Evolutionary conservation across 2,329 filamentous ascomycete genomes (phyloP), one percentile per base, ranked within the genome.

Genomic region (Apiospora malaysiana): DNA sequence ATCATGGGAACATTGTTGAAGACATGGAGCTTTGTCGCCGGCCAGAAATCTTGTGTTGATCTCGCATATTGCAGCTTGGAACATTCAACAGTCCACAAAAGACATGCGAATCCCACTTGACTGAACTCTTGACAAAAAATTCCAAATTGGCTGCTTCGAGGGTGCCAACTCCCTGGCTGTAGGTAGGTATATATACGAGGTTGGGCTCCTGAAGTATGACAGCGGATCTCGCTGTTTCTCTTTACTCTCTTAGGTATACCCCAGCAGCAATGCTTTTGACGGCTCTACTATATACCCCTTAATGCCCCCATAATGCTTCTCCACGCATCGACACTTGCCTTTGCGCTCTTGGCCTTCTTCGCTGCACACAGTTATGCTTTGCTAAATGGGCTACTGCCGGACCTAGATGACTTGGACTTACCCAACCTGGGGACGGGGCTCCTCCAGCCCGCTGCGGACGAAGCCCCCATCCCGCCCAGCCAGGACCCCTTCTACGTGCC

Each of bases 401-500:
- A 37, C 0, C 16, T 59, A 1, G 27, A 37, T n/a, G 18, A 37
- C 0, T 16, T 59, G 6, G 5, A 23, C 10, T 16, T 37, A 8
- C 16, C 7, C 0, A 37, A 4, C 6, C 51, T 59, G 6, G 51
- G 27, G 0, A 16, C 18, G n/a, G n/a, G n/a, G 6, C 25, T 59
- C 10, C 51, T 59, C 7, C 16, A 59, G 21, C 51, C 51, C 27
- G 7, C 4, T 2, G 7, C 51, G 5, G 16, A 37, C 27, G 27
- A 59, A 18, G 32, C 37, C 14, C 63, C 12, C 5, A 7, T 45
- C n/a, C n/a, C 63, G 2, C 21, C 42, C 4, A 25, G 14, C 37
- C 21, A 66, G 25, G 37, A 66, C 42, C 63, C 63, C n/a, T 66
- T 66, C n/a, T 66, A 66, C 63, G n/a, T 12, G 1, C 7, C 21